These are phyloP conservation scores for Dillenia turbinata DNA, from an alignment of 164 flowering plant species.

Conservation along the genomic window DNA sequence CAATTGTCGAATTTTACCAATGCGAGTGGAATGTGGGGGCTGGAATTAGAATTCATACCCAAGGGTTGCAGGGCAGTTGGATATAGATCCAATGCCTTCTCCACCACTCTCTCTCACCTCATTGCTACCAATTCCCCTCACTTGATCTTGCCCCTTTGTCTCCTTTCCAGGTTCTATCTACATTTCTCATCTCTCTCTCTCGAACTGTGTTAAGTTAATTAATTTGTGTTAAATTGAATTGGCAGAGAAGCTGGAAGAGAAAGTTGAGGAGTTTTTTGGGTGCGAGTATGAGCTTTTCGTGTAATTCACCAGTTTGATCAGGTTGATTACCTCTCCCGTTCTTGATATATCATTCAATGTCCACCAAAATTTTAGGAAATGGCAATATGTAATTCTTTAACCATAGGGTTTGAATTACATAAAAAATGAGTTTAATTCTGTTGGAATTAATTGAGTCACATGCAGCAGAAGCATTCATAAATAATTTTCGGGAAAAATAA, in stretches of 20 bases:
- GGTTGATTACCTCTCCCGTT: constrained; percentile 35
- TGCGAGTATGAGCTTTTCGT: constrained; percentile 79
- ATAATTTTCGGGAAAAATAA: no score
- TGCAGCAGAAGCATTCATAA: no score
- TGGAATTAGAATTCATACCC: constrained; percentile 92
- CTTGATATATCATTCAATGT: no score
- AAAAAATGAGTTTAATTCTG: no score
- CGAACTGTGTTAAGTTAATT: not conserved
- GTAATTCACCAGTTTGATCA: constrained; percentile 95
- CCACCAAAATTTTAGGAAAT: no score
- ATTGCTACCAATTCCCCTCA: constrained; percentile 80
- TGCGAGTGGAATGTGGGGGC: not conserved
- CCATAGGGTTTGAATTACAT: no score
- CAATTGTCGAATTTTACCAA: not conserved
- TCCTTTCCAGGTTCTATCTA: constrained; percentile 60
- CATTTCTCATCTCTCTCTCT: not conserved
- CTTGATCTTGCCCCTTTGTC: constrained; percentile 76
- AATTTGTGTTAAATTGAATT: not conserved
- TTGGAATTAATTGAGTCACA: no score
- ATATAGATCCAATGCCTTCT: constrained; percentile 83
- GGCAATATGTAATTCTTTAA: no score
- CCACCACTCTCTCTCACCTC: constrained; percentile 93
- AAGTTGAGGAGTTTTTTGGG: constrained; percentile 79
- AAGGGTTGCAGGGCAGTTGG: constrained; percentile 85
- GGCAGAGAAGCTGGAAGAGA: constrained; percentile 79